phyloP scores from a whole-genome alignment of 2,329 filamentous ascomycete genomes.

The Chaetomiaceae sp. region DNA sequence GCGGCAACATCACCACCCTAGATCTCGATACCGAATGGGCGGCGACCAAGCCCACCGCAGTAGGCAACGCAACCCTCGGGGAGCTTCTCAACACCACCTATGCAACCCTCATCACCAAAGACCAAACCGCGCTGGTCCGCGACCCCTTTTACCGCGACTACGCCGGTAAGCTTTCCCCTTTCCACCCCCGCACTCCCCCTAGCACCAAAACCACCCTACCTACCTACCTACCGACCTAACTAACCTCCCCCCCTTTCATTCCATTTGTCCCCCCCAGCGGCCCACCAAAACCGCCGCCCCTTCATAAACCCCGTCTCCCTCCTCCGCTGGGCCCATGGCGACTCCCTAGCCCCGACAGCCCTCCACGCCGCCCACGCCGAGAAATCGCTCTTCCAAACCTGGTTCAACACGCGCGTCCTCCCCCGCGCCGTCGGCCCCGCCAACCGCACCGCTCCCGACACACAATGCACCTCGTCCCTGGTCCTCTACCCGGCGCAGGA shows the following conservation, averaged over 20 bases:
- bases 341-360: constrained; percentile 26
- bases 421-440: constrained; percentile 25
- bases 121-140: constrained; percentile 35
- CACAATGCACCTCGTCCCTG: constrained; percentile 45
- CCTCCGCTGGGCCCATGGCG: constrained; percentile 35
- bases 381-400: constrained; percentile 45
- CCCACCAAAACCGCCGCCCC: constrained; percentile 33
- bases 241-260: too few relatives aligned
- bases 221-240: neutral
- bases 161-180: constrained; percentile 26
- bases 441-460: constrained; percentile 28
- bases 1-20: constrained; percentile 20
- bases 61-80: constrained; percentile 18
- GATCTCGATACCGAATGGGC: constrained; percentile 29
- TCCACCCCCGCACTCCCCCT: too few relatives aligned
- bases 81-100: constrained; percentile 34
- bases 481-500: constrained; percentile 42
- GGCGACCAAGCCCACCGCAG: constrained; percentile 23
- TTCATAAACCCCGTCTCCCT: constrained; percentile 37
- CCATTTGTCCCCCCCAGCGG: too few relatives aligned
- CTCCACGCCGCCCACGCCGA: constrained; percentile 41
- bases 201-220: neutral
- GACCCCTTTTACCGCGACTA: constrained; percentile 40
- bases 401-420: constrained; percentile 45
- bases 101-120: constrained; percentile 35